Evolutionary conservation across 169 alveolate species (phyloP).

Genomic region (Plasmodium gallinaceum): DNA sequence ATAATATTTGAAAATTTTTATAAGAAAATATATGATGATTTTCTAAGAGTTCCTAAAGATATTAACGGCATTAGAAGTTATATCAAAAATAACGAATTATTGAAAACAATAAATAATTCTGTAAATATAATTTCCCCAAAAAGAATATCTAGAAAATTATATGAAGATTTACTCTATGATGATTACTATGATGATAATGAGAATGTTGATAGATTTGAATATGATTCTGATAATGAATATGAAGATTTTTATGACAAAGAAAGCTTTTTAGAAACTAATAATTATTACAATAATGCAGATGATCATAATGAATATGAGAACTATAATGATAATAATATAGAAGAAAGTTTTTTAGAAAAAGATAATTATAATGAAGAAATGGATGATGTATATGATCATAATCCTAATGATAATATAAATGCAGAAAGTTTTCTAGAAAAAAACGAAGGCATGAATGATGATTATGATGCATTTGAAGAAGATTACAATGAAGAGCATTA

Average conservation of each 20-base stretch:
- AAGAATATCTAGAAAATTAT: constrained; percentile 22
- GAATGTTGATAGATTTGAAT: background rate
- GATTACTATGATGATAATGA: background rate
- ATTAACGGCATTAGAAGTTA: background rate
- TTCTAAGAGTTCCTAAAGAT: constrained; percentile 1
- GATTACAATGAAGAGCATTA: constrained; percentile 4
- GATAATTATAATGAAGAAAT: no score
- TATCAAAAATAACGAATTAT: constrained; percentile 11
- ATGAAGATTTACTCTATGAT: background rate
- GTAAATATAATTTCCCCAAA: background rate
- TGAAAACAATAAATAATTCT: constrained; percentile 4
- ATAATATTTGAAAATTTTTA: background rate
- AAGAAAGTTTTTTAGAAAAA: constrained; percentile 32
- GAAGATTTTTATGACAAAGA: background rate
- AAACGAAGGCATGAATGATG: constrained; percentile 10
- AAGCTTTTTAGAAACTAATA: constrained; percentile 43
- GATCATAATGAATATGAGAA: constrained; percentile 13
- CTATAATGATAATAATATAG: constrained; percentile 1
- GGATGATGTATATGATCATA: constrained; percentile 26
- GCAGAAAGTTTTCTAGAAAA: constrained; percentile 44
- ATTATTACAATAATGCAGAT: background rate
- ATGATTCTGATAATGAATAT: background rate
- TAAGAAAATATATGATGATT: constrained; percentile 6
- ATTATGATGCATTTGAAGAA: background rate
- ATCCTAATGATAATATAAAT: constrained; percentile 12